Evolutionary conservation across 1,284 basidiomycete species (phyloP).

Genomic region (Ustilago lituana): DNA sequence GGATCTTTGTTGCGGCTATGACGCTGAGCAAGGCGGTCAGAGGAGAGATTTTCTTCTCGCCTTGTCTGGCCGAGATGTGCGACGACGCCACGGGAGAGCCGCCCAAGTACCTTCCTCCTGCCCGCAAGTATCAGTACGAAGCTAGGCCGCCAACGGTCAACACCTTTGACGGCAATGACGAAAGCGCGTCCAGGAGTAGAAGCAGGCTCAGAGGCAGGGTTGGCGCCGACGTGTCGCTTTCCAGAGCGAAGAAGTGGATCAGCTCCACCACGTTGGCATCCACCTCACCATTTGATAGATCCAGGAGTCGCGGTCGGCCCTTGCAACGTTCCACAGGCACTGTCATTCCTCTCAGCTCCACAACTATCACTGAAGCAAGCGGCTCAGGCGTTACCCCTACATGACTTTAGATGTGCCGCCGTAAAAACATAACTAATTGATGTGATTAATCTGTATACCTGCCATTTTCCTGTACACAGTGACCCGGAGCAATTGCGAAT

Average conservation of each 20-base stretch:
- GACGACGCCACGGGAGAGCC: slow-evolving; percentile 37
- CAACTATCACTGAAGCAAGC: no score
- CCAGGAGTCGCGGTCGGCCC: slow-evolving; percentile 9
- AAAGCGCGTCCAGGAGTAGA: slow-evolving; percentile 5
- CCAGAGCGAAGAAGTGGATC: slow-evolving; percentile 22
- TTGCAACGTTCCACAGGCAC: neutral
- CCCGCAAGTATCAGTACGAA: slow-evolving; percentile 48
- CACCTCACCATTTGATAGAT: slow-evolving; percentile 6
- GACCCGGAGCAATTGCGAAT: no score
- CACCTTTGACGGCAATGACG: slow-evolving; percentile 9
- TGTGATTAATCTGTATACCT: no score
- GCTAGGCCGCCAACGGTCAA: slow-evolving; percentile 13
- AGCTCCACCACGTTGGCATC: neutral
- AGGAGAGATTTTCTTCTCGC: slow-evolving; percentile 51
- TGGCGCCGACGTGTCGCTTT: slow-evolving; percentile 8
- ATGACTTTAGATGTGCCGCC: no score
- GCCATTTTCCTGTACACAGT: no score
- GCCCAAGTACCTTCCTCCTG: slow-evolving; percentile 36
- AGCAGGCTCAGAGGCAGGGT: slow-evolving; percentile 3
- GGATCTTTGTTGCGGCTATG: slow-evolving; percentile 35
- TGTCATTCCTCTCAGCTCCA: no score
- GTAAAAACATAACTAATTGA: no score
- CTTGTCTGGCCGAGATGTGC: slow-evolving; percentile 51
- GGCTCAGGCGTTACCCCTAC: no score
- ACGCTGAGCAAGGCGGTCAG: slow-evolving; percentile 28